Evolutionary conservation across 306 rosid species (phyloP), one percentile per base, ranked within the genome.

Genomic region (Lathyrus sativus): DNA sequence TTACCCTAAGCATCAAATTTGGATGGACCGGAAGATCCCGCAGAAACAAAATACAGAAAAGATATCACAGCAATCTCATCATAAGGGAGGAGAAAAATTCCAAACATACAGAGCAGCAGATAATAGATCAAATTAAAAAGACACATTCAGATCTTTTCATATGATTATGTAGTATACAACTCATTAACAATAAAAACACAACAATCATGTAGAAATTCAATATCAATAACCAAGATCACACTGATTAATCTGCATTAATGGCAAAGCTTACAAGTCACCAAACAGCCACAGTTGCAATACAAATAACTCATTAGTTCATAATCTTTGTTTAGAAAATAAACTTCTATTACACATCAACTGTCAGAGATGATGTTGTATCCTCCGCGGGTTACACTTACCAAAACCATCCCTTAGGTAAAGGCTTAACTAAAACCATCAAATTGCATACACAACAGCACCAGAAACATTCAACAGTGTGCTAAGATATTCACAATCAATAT

Each of bases 381-480:
- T 67, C 42, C 2, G 29, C 4, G 43, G 38, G 14, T 59, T n/a
- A 42, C 24, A 37, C 70, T 41, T 49, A 22, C 35, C 74, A 50
- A 42, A 72, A 14, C 54, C 71, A 64, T 14, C 1, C 15, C 46
- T 17, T n/a, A 24, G 41, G 51, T 48, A 50, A 55, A 78, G 41
- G 37, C 62, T 58, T 72, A 57, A 50, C 44, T 66, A 66, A 49
- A 42, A 62, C 43, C 15, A 74, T 29, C 51, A 24, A 26, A 9
- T 41, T 44, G 68, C 49, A 37, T 10, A 35, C 59, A 39, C 8
- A 53, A 53, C 39, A 13, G 43, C 37, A 58, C 37, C 28, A 64
- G 31, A 67, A 58, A 46, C 24, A 78, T 56, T 39, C 31, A 72
- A 33, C 60, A 31, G 3, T 7, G 43, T 66, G 72, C 74, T 71